Base-by-base conservation (phyloP, 225 moss, liverwort and hornwort genomes). In the Sphagnum contortum region DNA sequence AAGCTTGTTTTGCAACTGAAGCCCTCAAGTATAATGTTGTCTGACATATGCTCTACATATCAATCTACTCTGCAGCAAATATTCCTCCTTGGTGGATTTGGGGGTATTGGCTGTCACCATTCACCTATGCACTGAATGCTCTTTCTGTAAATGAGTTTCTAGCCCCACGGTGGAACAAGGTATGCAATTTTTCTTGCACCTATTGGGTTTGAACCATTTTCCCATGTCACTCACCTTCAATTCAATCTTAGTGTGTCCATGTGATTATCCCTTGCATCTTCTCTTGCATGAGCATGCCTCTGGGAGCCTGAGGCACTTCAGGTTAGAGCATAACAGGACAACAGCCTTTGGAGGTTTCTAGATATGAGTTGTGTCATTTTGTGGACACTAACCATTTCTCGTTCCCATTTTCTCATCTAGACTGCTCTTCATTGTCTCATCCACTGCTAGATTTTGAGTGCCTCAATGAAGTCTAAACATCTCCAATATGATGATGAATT, bases 81-180 rank as follows among this genome's bases (percentile, higher is more conserved):
- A 76, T 87, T 0, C 80, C 83, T 9, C 83, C 87, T 1, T 87
- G 87, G 87, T 87, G 87, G 87, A 80, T 87, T 10, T 87, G 87
- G 83, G 87, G 87, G 0, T 83, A 5, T 44, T 87, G 87, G 87
- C 83, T 83, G 29, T 87, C 87, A n/a, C 87, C 87, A 4, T 83
- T 87, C 12, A 69, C 83, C 0, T 87, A 87, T 54, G 87, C 83
- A 3, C 80, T 80, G 45, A 87, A 76, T 68, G 87, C 87, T 59
- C 68, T 83, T 3, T 75, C 80, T 3, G 72, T 71, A 10, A 87
- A 87, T 61, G 87, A 87, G 74, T 87, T 87, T 80, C 71, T 87
- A 11, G 73, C 83, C 10, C 54, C 80, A 8, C 71, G 80, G 57
- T 87, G 87, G 87, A 70, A 80, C 12, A 69, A 4, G 83, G 87